Percentiles rank a stretch among this genome's conserved stretches.
Evolutionary conservation across 177 flowering plant species (phyloP).

Genomic region (Vitis hybrid): DNA sequence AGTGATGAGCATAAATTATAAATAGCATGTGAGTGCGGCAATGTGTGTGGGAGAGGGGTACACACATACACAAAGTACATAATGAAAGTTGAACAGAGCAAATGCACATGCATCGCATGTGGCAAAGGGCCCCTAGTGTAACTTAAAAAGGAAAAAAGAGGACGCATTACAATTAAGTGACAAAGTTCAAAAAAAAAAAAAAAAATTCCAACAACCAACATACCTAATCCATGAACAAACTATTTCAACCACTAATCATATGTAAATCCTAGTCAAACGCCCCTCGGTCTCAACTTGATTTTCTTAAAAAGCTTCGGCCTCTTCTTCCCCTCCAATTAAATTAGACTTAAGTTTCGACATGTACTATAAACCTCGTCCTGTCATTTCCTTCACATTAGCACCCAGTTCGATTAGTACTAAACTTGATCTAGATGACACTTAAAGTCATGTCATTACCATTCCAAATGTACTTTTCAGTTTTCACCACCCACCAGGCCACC

Average conservation of each 20-base stretch:
- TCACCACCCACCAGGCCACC: not conserved
- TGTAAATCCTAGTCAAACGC: not conserved
- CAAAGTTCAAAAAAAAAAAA: not conserved
- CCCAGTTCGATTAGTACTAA: not conserved
- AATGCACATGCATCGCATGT: slow-evolving; percentile 16
- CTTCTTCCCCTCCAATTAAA: not conserved
- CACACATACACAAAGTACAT: not conserved
- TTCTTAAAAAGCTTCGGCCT: not conserved
- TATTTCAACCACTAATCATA: not conserved
- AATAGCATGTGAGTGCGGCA: not conserved
- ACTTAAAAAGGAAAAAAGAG: slow-evolving; percentile 21
- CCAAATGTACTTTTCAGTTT: not conserved
- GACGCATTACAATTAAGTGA: not conserved
- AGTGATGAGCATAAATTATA: no score
- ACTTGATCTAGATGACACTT: not conserved
- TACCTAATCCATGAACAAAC: slow-evolving; percentile 12
- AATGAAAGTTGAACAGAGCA: not conserved
- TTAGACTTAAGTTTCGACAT: not conserved
- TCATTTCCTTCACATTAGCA: not conserved
- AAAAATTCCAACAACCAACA: slow-evolving; percentile 15
- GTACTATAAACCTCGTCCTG: slow-evolving; percentile 18
- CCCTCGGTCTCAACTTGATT: not conserved
- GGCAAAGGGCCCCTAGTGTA: slow-evolving; percentile 11
- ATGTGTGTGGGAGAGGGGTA: not conserved
- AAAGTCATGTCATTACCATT: not conserved